Percentiles rank a stretch among this genome's conserved stretches.
phyloP scores from a whole-genome alignment of 1,284 basidiomycete genomes.

The Apiotrichum laibachii region DNA sequence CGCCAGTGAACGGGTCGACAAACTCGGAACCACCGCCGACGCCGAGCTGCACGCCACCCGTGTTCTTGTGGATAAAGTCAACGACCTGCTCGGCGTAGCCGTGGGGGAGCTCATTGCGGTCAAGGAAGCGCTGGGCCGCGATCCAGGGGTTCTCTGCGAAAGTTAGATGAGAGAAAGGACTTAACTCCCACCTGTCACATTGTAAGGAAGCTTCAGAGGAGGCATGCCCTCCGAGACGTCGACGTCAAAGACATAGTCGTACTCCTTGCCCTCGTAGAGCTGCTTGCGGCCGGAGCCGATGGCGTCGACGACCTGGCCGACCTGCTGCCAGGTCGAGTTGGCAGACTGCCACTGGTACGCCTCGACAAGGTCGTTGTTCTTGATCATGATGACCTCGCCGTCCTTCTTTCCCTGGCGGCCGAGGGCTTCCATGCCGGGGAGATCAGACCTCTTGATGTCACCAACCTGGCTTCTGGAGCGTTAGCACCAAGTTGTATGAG shows the following conservation, averaged over 20 bases:
- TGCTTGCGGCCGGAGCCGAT: conserved; percentile 84
- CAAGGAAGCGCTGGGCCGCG: conserved; percentile 86
- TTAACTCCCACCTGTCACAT: conserved; percentile 65
- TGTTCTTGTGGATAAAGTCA: conserved; percentile 90
- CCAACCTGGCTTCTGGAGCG: conserved; percentile 70
- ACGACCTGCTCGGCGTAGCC: conserved; percentile 88
- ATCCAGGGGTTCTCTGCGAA: conserved; percentile 80
- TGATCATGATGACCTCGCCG: conserved; percentile 89
- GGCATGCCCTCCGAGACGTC: conserved; percentile 91
- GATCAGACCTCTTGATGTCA: conserved; percentile 83
- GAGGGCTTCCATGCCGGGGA: conserved; percentile 81
- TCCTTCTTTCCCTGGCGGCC: conserved; percentile 74
- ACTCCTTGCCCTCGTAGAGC: conserved; percentile 86
- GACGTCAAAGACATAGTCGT: conserved; percentile 98
- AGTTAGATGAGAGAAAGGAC: not conserved
- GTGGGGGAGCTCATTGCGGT: conserved; percentile 76
- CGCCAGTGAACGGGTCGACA: conserved; percentile 86
- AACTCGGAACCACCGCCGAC: conserved; percentile 56
- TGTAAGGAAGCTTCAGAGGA: conserved; percentile 91
- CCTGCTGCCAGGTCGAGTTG: conserved; percentile 75
- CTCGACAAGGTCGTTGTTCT: conserved; percentile 72
- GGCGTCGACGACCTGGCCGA: conserved; percentile 93
- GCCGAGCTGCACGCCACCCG: conserved; percentile 68
- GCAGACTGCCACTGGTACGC: conserved; percentile 82
- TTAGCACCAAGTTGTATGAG: not conserved